Conservation (phyloP, 2,329 filamentous ascomycete species). For the Neoarthrinium moseri region DNA sequence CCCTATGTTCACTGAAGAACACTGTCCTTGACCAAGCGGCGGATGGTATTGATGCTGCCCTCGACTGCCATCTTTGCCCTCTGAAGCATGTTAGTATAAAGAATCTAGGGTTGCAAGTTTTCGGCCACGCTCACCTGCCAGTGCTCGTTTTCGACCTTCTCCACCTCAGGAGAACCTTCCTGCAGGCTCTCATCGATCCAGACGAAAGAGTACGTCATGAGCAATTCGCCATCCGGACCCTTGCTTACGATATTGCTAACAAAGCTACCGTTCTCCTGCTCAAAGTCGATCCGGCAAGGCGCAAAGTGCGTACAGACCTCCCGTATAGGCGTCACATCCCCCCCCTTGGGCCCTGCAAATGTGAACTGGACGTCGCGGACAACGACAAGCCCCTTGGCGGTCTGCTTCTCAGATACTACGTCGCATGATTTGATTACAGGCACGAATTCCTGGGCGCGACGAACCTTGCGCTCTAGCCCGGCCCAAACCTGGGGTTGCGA, state of each 20-base stretch:
- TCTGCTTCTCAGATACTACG: slow-evolving; percentile 26
- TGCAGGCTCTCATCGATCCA: slow-evolving; percentile 29
- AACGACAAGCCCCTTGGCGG: slow-evolving; percentile 21
- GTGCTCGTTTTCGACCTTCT: slow-evolving; percentile 22
- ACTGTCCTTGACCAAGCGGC: slow-evolving; percentile 23
- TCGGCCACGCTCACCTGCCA: slow-evolving; percentile 27
- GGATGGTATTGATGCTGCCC: slow-evolving; percentile 27
- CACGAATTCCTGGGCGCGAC: slow-evolving; percentile 33
- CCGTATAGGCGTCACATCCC: slow-evolving; percentile 13
- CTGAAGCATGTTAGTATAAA: slow-evolving; percentile 12
- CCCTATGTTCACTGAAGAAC: slow-evolving; percentile 17
- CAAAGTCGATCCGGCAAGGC: slow-evolving; percentile 32
- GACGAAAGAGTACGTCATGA: slow-evolving; percentile 35
- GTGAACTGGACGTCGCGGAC: slow-evolving; percentile 29
- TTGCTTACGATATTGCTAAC: slow-evolving; percentile 32
- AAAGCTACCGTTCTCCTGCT: slow-evolving; percentile 33
- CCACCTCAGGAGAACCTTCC: slow-evolving; percentile 24
- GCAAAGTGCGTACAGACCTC: slow-evolving; percentile 31
- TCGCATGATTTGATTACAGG: slow-evolving; percentile 31
- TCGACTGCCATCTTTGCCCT: slow-evolving; percentile 28
- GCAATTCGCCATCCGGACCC: slow-evolving; percentile 24
- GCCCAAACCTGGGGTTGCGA: slow-evolving; percentile 32
- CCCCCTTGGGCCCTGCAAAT: slow-evolving; percentile 9
- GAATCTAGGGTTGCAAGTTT: not conserved
- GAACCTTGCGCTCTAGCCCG: slow-evolving; percentile 35